These are phyloP conservation scores for Ophiostoma sp. DNA, from an alignment of 2,329 filamentous ascomycete species.

Conservation along the genomic window DNA sequence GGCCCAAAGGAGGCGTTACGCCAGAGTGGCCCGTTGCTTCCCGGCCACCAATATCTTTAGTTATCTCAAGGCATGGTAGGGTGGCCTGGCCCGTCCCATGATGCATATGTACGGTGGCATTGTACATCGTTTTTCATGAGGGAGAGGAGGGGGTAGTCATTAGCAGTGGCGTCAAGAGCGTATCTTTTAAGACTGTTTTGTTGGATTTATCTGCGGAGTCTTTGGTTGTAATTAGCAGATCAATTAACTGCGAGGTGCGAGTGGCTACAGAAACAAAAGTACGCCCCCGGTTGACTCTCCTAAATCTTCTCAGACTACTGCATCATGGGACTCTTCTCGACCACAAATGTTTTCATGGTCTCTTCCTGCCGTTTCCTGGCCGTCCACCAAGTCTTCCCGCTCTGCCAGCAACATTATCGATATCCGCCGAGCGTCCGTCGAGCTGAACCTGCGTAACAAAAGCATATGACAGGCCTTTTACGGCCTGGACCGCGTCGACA, in stretches of 20 bases:
- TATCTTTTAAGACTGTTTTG: too few species aligned
- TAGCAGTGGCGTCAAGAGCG: too few species aligned
- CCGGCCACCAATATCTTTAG: not conserved
- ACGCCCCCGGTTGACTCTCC: not conserved
- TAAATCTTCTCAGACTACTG: not conserved
- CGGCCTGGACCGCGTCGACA: not conserved
- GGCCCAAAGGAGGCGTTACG: not conserved
- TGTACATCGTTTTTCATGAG: not conserved
- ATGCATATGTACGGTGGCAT: not conserved
- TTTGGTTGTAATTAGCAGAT: too few species aligned
- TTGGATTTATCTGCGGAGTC: too few species aligned
- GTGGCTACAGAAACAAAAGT: not conserved
- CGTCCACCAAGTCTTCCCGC: not conserved
- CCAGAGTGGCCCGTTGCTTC: not conserved
- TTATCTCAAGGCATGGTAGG: not conserved
- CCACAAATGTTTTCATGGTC: not conserved
- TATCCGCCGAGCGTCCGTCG: slow-evolving; percentile 66
- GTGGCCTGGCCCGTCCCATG: slow-evolving; percentile 8
- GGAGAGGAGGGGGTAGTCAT: too few species aligned
- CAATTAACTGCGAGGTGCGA: too few species aligned
- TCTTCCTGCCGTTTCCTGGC: not conserved
- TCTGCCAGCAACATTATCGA: slow-evolving; percentile 62
- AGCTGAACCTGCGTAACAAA: slow-evolving; percentile 59
- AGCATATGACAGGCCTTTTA: slow-evolving; percentile 1
- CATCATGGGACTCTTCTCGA: not conserved